A percentile compares a stretch with the other conserved stretches of the same genome.
These are phyloP conservation scores for Fusarium clavum DNA, from an alignment of 2,329 filamentous ascomycete species.

Conservation along the genomic window DNA sequence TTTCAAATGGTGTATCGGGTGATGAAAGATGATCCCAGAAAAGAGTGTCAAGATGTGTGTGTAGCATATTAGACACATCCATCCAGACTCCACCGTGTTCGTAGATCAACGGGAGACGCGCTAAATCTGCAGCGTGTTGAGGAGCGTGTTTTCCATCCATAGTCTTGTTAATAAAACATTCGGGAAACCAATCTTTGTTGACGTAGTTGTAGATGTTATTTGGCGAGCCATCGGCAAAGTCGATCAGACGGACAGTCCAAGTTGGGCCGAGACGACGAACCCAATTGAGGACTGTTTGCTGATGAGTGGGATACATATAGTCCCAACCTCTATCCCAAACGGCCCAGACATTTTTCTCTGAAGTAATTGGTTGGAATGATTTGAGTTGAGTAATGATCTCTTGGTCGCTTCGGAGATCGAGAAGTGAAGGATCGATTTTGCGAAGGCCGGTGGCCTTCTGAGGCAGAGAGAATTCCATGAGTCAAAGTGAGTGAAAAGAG, in stretches of 20 bases:
- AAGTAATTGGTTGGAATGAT: constrained; percentile 49
- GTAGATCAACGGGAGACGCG: constrained; percentile 57
- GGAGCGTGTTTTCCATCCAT: constrained; percentile 56
- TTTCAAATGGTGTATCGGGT: constrained; percentile 51
- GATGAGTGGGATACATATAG: constrained; percentile 53
- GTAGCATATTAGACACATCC: constrained; percentile 57
- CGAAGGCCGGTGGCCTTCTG: constrained; percentile 21
- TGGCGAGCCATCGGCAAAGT: constrained; percentile 51
- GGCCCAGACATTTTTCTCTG: constrained; percentile 60
- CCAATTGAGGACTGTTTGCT: constrained; percentile 56
- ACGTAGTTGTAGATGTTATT: constrained; percentile 54
- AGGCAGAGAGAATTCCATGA: constrained; percentile 8
- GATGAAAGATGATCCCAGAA: constrained; percentile 57
- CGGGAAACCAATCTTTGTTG: constrained; percentile 45
- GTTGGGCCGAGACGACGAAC: constrained; percentile 53
- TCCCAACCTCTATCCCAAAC: constrained; percentile 57
- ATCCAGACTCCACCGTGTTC: constrained; percentile 58
- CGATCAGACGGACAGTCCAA: constrained; percentile 57
- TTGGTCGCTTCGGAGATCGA: constrained; percentile 47
- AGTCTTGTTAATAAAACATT: constrained; percentile 41
- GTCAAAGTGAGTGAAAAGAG: no score
- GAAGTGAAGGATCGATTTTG: not conserved
- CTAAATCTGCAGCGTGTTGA: constrained; percentile 60
- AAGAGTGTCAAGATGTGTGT: constrained; percentile 55
- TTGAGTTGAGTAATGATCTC: constrained; percentile 49